These are phyloP conservation scores for Claviceps paspali DNA, from an alignment of 2,329 filamentous ascomycete species.

Conservation along the genomic window DNA sequence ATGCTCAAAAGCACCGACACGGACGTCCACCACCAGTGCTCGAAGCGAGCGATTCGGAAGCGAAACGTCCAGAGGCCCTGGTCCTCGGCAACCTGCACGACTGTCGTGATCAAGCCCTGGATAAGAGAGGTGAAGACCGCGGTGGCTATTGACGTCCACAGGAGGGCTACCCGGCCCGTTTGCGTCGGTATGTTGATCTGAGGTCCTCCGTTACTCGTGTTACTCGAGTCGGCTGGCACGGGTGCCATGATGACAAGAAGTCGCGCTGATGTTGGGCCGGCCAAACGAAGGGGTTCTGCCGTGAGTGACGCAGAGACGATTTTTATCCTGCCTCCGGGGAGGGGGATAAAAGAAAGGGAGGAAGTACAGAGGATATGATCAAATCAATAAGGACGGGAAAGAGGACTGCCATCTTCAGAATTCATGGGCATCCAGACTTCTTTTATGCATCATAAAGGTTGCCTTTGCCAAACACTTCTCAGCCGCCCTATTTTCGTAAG, in stretches of 20 bases:
- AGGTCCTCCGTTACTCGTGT: not conserved
- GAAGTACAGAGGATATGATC: too few relatives aligned
- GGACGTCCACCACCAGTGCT: not conserved
- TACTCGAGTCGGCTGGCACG: not conserved
- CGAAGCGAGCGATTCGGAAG: not conserved
- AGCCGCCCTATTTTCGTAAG: not conserved
- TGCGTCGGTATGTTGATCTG: slow-evolving; percentile 1
- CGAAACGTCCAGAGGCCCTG: not conserved
- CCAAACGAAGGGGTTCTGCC: too few relatives aligned
- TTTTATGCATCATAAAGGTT: not conserved
- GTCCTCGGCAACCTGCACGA: not conserved
- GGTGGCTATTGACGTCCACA: not conserved
- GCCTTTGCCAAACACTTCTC: not conserved
- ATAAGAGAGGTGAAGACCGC: not conserved
- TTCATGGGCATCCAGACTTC: not conserved
- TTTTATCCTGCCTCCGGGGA: too few relatives aligned
- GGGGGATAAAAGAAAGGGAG: too few relatives aligned
- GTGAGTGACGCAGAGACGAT: too few relatives aligned
- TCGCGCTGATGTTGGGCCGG: too few relatives aligned
- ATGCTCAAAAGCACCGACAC: not conserved
- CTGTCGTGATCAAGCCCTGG: not conserved
- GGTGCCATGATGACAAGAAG: not conserved
- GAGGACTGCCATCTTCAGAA: too few relatives aligned
- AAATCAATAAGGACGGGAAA: too few relatives aligned
- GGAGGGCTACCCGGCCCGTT: not conserved